Evolutionary conservation across 768 basidiomycete genomes (phyloP).

Genomic region (Podaxis sp.): DNA sequence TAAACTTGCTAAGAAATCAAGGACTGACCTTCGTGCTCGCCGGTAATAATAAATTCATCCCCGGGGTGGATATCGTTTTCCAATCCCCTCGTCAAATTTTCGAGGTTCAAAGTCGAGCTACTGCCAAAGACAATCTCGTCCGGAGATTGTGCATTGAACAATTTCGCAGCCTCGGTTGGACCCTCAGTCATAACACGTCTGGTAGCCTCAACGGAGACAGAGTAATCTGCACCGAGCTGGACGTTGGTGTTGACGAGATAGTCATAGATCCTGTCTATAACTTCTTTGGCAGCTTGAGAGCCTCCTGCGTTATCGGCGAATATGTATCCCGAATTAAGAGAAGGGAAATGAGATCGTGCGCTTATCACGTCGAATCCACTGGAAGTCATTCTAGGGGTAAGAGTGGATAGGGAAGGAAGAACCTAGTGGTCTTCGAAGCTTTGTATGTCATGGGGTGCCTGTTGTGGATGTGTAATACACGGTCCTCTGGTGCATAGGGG

Average conservation of each 20-base stretch:
- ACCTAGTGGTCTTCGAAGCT: neutral
- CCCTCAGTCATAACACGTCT: slow-evolving; percentile 48
- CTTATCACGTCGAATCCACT: slow-evolving; percentile 43
- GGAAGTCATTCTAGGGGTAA: slow-evolving; percentile 16
- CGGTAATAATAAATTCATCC: slow-evolving; percentile 78
- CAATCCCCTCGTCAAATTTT: slow-evolving; percentile 66
- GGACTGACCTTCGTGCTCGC: slow-evolving; percentile 72
- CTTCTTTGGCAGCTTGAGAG: slow-evolving; percentile 56
- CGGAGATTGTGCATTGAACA: slow-evolving; percentile 64
- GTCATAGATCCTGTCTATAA: slow-evolving; percentile 60
- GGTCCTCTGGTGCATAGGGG: neutral
- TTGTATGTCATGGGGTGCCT: neutral
- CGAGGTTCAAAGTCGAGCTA: slow-evolving; percentile 67
- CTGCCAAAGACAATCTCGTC: slow-evolving; percentile 68
- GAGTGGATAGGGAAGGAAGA: neutral
- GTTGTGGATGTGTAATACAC: neutral
- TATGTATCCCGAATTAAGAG: slow-evolving; percentile 57
- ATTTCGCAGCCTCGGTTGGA: slow-evolving; percentile 47
- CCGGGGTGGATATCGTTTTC: slow-evolving; percentile 52
- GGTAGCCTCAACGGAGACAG: slow-evolving; percentile 53
- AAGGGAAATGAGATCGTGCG: slow-evolving; percentile 63
- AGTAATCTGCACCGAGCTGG: slow-evolving; percentile 72
- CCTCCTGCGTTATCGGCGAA: slow-evolving; percentile 81
- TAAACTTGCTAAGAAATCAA: neutral
- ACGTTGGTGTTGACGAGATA: slow-evolving; percentile 74